A percentile compares a stretch with the other conserved stretches of the same genome.
These are phyloP conservation scores for Boletus subcaerulescens DNA, from an alignment of 768 basidiomycete genomes.

Conservation along the genomic window DNA sequence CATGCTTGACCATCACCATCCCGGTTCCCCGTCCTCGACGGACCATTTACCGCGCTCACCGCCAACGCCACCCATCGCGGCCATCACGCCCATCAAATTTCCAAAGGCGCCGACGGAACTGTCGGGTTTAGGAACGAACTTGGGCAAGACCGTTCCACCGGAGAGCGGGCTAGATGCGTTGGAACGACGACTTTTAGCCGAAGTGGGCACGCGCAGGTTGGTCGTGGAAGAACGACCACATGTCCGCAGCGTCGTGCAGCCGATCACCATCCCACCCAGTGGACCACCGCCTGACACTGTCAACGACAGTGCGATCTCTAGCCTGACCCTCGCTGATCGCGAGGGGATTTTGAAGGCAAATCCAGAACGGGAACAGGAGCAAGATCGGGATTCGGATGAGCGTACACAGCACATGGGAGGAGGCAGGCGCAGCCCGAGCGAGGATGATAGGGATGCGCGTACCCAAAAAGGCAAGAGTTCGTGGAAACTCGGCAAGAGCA, in stretches of 20 bases:
- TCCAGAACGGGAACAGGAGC: slow-evolving; percentile 26
- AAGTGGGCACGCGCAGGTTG: slow-evolving; percentile 65
- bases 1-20: slow-evolving; percentile 6
- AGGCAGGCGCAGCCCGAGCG: slow-evolving; percentile 24
- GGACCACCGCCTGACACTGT: slow-evolving; percentile 23
- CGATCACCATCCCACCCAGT: slow-evolving; percentile 38
- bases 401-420: slow-evolving; percentile 30
- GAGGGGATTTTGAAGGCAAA: slow-evolving; percentile 16
- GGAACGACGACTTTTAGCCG: slow-evolving; percentile 61
- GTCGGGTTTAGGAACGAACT: slow-evolving; percentile 23
- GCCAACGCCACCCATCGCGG: slow-evolving; percentile 52
- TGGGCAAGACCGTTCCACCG: slow-evolving; percentile 17
- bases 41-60: slow-evolving; percentile 31
- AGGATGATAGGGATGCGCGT: slow-evolving; percentile 31
- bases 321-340: slow-evolving; percentile 39
- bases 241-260: slow-evolving; percentile 37
- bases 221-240: slow-evolving; percentile 33
- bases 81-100: slow-evolving; percentile 36
- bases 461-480: slow-evolving; percentile 29
- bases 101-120: slow-evolving; percentile 32
- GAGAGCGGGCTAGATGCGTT: slow-evolving; percentile 71
- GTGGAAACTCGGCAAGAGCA: slow-evolving; percentile 24
- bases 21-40: slow-evolving; percentile 13
- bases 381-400: slow-evolving; percentile 33
- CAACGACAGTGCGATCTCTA: slow-evolving; percentile 49